Evolutionary conservation across 1,284 basidiomycete genomes (phyloP).

Genomic region (Irpex lacteus): DNA sequence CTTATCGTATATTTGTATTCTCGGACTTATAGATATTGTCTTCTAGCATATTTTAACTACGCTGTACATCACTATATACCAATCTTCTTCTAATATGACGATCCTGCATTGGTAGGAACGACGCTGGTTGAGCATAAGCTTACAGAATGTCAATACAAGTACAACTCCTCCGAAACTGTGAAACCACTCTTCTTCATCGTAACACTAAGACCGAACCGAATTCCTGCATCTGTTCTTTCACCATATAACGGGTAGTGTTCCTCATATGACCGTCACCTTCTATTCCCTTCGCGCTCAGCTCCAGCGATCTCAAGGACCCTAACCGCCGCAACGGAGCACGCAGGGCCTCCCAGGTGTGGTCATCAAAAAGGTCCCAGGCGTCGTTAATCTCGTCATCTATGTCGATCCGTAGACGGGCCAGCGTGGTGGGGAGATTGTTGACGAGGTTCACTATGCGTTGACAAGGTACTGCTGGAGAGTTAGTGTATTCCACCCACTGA

Average conservation of each 20-base stretch:
- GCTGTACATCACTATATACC: neutral
- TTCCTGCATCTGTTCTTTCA: neutral
- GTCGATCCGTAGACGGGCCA: neutral
- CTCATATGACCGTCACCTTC: neutral
- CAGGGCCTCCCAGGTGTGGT: neutral
- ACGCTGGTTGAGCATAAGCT: too few species aligned
- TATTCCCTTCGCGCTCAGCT: neutral
- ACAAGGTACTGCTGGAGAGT: neutral
- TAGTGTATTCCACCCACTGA: neutral
- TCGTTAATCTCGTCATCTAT: neutral
- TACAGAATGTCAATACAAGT: too few species aligned
- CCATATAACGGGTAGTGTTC: neutral
- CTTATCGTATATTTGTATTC: neutral
- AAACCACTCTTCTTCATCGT: too few species aligned
- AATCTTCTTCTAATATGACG: neutral
- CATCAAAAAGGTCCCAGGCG: neutral
- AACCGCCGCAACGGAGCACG: neutral
- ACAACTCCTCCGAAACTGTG: too few species aligned
- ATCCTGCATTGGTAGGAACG: too few species aligned
- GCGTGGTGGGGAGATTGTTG: neutral
- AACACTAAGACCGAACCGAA: neutral
- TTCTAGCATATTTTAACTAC: neutral
- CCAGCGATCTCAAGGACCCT: neutral
- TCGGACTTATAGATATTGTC: neutral
- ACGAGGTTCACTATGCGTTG: neutral